Evolutionary conservation across 257 asterid species (phyloP), one percentile per base, ranked within the genome.

Genomic region (Jacaranda copaia): DNA sequence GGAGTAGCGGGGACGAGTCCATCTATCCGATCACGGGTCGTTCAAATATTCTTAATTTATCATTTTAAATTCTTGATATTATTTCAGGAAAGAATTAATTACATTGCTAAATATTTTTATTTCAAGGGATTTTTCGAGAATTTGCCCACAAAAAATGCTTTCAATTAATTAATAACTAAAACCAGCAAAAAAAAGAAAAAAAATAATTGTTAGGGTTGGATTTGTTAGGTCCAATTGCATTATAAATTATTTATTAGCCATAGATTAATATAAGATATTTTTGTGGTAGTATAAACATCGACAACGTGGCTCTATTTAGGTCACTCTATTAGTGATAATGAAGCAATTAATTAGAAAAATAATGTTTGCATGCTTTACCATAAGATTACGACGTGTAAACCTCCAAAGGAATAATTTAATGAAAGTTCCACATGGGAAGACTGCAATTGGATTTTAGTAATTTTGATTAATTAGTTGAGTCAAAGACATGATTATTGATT

Each of bases 241-340:
- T 19, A 63, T 62, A 46, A 38, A 67, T 45, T 45, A 70, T 56
- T 57, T 32, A 56, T n/a, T 18, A 74, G 65, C 62, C 78, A 48
- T 45, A 72, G 35, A 74, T 18, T 46, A 74, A 16, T 57, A 61
- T 66, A 61, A 25, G 74, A 62, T 12, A 58, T 68, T 59, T 66
- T 0, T 18, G 79, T 62, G 78, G 78, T 36, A 77, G 48, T 74
- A 55, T 79, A 73, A 69, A 77, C 38, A 35, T 32, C 11, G 48
- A 84, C 88, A 87, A 86, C 89, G 87, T 81, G 88, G 87, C 75
- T 51, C 12, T 40, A 67, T 60, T 79, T 43, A 46, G 42, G 65
- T 77, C 84, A 69, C 83, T 56, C 55, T 56, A 53, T 76, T 74
- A 51, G 68, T 49, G 65, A 82, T 79, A 70, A 69, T 39, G 15